Percentiles rank a stretch among this genome's conserved stretches.
Evolutionary conservation across 768 basidiomycete genomes (phyloP).

Genomic region (Mrakia gelida): DNA sequence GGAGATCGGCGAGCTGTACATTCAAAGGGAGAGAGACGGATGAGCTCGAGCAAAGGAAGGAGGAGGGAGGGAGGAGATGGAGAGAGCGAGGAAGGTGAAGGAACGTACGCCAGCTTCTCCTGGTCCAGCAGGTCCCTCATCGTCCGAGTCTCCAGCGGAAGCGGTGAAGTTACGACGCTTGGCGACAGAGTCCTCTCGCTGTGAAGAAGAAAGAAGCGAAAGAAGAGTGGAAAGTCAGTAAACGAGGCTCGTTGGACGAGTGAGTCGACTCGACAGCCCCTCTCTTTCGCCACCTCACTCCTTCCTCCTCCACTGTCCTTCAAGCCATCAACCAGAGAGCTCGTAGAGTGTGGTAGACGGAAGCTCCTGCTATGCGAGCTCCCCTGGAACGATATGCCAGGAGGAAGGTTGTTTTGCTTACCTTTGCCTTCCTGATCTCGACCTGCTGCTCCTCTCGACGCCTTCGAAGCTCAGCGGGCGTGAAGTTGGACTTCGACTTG

Average conservation of each 20-base stretch:
- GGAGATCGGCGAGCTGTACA: slow-evolving; percentile 62
- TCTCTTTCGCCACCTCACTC: neutral
- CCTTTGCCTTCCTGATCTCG: slow-evolving; percentile 94
- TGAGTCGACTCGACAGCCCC: neutral
- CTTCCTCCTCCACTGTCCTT: too few species aligned
- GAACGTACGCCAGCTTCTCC: slow-evolving; percentile 31
- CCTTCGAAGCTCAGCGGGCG: slow-evolving; percentile 63
- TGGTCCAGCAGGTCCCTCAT: slow-evolving; percentile 59
- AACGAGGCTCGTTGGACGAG: neutral
- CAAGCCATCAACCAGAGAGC: too few species aligned
- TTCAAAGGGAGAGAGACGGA: neutral
- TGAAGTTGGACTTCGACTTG: slow-evolving; percentile 46
- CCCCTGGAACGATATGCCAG: too few species aligned
- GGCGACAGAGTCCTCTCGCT: slow-evolving; percentile 93
- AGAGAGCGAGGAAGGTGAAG: neutral
- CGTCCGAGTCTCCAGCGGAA: slow-evolving; percentile 78
- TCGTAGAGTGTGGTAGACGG: too few species aligned
- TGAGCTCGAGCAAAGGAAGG: neutral
- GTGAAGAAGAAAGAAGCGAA: neutral
- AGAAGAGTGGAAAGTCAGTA: neutral
- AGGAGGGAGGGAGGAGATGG: neutral
- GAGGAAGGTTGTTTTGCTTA: slow-evolving; percentile 31
- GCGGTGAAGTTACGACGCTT: slow-evolving; percentile 93
- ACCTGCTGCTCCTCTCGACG: slow-evolving; percentile 98
- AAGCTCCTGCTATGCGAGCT: too few species aligned